Conservation (phyloP, 139 green algal genomes). For the Closterium sp. region DNA sequence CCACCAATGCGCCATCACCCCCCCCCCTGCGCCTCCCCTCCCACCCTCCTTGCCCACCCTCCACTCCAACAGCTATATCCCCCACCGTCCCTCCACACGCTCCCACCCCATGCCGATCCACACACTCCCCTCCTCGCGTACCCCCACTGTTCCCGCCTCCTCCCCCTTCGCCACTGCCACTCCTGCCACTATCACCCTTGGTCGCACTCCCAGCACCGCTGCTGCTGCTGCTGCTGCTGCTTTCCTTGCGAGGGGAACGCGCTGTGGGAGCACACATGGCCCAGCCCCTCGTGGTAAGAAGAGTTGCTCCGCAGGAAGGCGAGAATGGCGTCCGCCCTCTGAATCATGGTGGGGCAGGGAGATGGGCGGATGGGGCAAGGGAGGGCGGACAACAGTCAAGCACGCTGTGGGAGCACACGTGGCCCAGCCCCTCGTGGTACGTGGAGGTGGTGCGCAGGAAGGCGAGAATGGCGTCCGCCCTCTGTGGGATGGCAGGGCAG, state of each 20-base stretch:
- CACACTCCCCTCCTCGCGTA: background rate
- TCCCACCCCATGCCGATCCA: conserved; percentile 74
- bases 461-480: background rate
- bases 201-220: background rate
- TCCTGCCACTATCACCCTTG: background rate
- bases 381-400: no score
- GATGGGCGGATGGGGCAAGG: background rate
- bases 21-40: no score
- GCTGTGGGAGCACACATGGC: background rate
- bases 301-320: background rate
- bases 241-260: background rate
- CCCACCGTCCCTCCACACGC: conserved; percentile 75
- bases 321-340: background rate
- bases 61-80: conserved; percentile 70
- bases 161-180: background rate
- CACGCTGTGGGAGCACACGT: background rate
- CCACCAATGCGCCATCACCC: no score
- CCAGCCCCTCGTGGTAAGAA: background rate
- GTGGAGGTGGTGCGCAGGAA: background rate
- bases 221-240: background rate
- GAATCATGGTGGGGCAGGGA: background rate
- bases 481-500: no score
- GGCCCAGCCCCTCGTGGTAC: background rate
- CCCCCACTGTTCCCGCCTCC: no score
- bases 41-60: conserved; percentile 51